Evolutionary conservation across 2,329 filamentous ascomycete species (phyloP), one percentile per base, ranked within the genome.

Genomic region (Macroventuria anomochaeta): DNA sequence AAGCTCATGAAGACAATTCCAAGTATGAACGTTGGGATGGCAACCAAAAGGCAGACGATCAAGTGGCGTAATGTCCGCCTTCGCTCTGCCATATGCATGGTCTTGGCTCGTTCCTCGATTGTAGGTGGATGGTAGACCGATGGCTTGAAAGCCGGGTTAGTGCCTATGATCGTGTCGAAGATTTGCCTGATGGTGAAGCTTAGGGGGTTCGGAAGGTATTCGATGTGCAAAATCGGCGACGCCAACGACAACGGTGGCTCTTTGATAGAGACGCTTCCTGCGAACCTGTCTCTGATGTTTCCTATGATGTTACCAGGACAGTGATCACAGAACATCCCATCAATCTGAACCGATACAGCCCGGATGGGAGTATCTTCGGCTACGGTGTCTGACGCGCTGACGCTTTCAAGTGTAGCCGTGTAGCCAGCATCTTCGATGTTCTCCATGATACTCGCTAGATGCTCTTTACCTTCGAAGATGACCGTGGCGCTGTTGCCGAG

Each of bases 1-100:
- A 97, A 80, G 56, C 84, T 91, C 93, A 96, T 97, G 76, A 91
- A 96, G 1, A 96, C 86, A 46, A 97, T 90, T 3, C 93, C 93
- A 32, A 97, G 86, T 43, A 96, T 72, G 63, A 97, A 93, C 0
- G 90, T 91, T 2, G 93, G 93, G 37, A 97, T 87, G 17, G 89
- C 87, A 5, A 89, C 78, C 21, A 88, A 65, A 23, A 88, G 73
- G 1, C 90, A 88, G 49, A 96, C 80, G 1, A 89, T 68, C 13
- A 91, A 81, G n/a, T 93, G 87, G 54, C 83, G 78, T 0, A 93
- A 74, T 12, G 96, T 83, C 26, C 87, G 82, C 20, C 79, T 82
- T 64, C 88, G 85, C 65, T 96, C 90, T 53, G 83, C 83, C 17
- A 81, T 80, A 56, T 90, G 88, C 69, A 96, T 90, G 32, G 81